Evolutionary conservation across 1,139 yeast genomes (phyloP).

Genomic region (Kurtzmaniella natalensis): DNA sequence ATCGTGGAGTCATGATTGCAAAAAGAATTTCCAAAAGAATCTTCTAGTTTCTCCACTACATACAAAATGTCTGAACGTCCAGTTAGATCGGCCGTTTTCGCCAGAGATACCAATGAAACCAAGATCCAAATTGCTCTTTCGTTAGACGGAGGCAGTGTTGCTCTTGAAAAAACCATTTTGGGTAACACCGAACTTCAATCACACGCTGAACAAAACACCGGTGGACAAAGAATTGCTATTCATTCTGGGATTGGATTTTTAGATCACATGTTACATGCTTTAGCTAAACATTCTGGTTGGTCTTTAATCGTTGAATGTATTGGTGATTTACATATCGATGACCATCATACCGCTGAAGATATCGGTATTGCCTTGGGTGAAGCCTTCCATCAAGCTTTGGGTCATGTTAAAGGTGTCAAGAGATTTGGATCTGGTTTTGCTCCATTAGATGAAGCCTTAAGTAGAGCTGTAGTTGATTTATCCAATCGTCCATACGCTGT

Average conservation of each 20-base stretch:
- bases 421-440: constrained; percentile 95
- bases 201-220: constrained; percentile 61
- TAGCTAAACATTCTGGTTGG: constrained; percentile 98
- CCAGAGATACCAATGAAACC: constrained; percentile 86
- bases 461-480: constrained; percentile 90
- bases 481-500: constrained; percentile 92
- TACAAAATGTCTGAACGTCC: neutral
- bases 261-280: constrained; percentile 96
- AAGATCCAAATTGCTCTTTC: constrained; percentile 82
- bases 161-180: constrained; percentile 54
- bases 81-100: constrained; percentile 18
- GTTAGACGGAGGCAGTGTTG: constrained; percentile 77
- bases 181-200: constrained; percentile 21
- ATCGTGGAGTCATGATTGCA: no score
- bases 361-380: constrained; percentile 87
- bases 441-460: constrained; percentile 92
- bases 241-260: constrained; percentile 93
- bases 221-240: constrained; percentile 68
- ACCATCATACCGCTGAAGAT: constrained; percentile 96
- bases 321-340: constrained; percentile 94
- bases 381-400: constrained; percentile 87
- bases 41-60: no score
- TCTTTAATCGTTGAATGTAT: constrained; percentile 81
- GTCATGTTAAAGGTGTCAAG: constrained; percentile 84
- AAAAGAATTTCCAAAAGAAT: no score